These are phyloP conservation scores for Flueggea neowawraea DNA, from an alignment of 441 rosid genomes.

Conservation along the genomic window DNA sequence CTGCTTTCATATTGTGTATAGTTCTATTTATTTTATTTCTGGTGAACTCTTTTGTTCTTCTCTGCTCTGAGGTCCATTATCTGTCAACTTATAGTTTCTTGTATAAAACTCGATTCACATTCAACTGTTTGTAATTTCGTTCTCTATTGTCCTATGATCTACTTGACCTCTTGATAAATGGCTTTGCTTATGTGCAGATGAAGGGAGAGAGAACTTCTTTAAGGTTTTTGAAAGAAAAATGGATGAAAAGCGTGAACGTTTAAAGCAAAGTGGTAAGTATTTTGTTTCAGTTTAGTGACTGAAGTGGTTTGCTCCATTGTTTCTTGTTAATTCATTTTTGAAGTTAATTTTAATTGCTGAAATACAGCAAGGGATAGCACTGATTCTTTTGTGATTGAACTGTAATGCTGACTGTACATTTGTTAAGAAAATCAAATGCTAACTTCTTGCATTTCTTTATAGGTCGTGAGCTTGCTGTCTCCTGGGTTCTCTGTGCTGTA, in stretches of 20 bases:
- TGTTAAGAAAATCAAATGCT: conserved; percentile 18
- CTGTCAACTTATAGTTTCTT: too few species aligned
- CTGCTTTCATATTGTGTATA: too few species aligned
- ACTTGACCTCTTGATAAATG: conserved; percentile 13
- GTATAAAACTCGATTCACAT: neutral
- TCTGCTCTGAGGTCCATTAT: too few species aligned
- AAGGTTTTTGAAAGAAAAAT: conserved; percentile 78
- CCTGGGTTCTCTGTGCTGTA: conserved; percentile 98
- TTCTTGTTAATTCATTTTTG: neutral
- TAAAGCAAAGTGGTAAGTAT: conserved; percentile 74
- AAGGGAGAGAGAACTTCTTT: conserved; percentile 60
- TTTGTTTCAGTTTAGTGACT: conserved; percentile 5
- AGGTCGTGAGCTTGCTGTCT: conserved; percentile 94
- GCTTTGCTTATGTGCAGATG: conserved; percentile 50
- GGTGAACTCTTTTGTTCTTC: too few species aligned
- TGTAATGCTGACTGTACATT: conserved; percentile 1
- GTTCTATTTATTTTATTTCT: too few species aligned
- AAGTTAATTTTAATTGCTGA: conserved; percentile 1
- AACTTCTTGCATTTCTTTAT: conserved; percentile 17
- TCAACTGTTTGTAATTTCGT: neutral
- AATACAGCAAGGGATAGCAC: conserved; percentile 1
- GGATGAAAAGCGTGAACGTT: conserved; percentile 72
- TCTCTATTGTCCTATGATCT: neutral
- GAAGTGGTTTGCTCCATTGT: neutral
- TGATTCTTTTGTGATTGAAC: conserved; percentile 2